phyloP scores from a whole-genome alignment of 2,329 filamentous ascomycete species.

The Triangularia verruculosa region DNA sequence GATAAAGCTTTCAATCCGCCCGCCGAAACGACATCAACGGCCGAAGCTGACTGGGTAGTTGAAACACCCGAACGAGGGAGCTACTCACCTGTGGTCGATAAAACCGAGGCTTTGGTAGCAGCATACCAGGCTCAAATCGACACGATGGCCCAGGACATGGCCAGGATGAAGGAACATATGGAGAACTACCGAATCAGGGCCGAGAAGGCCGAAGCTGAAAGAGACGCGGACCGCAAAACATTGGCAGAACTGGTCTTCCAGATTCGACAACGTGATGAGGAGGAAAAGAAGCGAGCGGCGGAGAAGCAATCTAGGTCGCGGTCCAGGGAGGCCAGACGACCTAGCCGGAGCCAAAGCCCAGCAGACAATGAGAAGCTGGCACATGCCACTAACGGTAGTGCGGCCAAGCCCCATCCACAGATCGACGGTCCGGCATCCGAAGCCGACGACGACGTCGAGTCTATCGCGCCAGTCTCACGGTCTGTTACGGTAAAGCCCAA shows the following conservation, averaged over 20 bases:
- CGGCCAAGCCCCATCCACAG: slow-evolving; percentile 19
- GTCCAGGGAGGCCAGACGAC: slow-evolving; percentile 33
- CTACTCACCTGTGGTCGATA: slow-evolving; percentile 33
- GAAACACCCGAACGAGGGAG: slow-evolving; percentile 18
- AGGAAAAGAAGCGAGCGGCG: slow-evolving; percentile 46
- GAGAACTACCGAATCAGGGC: slow-evolving; percentile 74
- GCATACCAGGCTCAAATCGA: slow-evolving; percentile 71
- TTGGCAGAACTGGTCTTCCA: slow-evolving; percentile 85
- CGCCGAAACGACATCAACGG: slow-evolving; percentile 31
- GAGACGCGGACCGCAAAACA: slow-evolving; percentile 60
- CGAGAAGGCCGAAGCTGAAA: slow-evolving; percentile 76
- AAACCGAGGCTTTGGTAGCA: slow-evolving; percentile 35
- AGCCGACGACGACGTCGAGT: slow-evolving; percentile 32
- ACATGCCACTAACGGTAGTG: slow-evolving; percentile 27
- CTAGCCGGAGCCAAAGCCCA: slow-evolving; percentile 21
- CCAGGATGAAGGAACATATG: slow-evolving; percentile 74
- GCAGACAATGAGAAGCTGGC: slow-evolving; percentile 22
- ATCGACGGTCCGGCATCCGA: slow-evolving; percentile 22
- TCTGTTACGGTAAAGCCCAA: slow-evolving; percentile 49
- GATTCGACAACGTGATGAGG: slow-evolving; percentile 65
- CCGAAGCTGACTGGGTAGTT: slow-evolving; percentile 28
- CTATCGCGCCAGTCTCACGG: slow-evolving; percentile 43
- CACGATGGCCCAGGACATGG: slow-evolving; percentile 74
- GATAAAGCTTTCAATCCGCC: slow-evolving; percentile 49
- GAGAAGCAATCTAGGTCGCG: slow-evolving; percentile 41